Evolutionary conservation across 495 filamentous ascomycete genomes (phyloP).

Genomic region (Physcia stellaris): DNA sequence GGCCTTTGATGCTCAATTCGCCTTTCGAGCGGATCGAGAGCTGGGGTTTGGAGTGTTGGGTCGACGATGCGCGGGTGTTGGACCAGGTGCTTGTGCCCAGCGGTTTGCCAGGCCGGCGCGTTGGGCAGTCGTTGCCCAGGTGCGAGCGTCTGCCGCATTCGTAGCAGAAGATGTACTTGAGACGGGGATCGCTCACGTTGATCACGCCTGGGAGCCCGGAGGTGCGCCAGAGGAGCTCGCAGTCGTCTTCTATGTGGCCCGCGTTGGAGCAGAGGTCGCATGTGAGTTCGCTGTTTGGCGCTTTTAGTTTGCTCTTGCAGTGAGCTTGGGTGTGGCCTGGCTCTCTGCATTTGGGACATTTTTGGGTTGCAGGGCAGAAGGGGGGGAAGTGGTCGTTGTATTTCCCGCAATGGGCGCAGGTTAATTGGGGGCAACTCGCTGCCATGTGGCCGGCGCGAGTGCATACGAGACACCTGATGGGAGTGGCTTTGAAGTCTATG

Average conservation of each 20-base stretch:
- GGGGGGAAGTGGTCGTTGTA: slow-evolving; percentile 9
- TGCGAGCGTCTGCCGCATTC: slow-evolving; percentile 32
- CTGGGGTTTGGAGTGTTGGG: no score
- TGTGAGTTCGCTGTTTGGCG: slow-evolving; percentile 24
- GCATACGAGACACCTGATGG: slow-evolving; percentile 39
- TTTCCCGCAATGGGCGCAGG: slow-evolving; percentile 10
- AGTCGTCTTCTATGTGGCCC: slow-evolving; percentile 30
- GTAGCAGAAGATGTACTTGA: slow-evolving; percentile 24
- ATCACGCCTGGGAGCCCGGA: slow-evolving; percentile 17
- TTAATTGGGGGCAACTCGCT: slow-evolving; percentile 26
- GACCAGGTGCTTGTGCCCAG: slow-evolving; percentile 15
- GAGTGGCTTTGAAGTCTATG: slow-evolving; percentile 49
- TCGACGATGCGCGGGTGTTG: slow-evolving; percentile 2
- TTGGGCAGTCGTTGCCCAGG: slow-evolving; percentile 34
- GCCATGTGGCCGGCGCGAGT: slow-evolving; percentile 31
- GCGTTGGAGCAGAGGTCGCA: slow-evolving; percentile 32
- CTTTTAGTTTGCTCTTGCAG: slow-evolving; percentile 28
- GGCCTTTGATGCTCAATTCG: slow-evolving; percentile 19
- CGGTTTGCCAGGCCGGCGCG: slow-evolving; percentile 14
- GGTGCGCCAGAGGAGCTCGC: slow-evolving; percentile 27
- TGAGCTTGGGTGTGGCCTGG: slow-evolving; percentile 26
- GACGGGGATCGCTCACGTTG: slow-evolving; percentile 19
- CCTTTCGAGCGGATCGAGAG: no score
- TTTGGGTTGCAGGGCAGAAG: slow-evolving; percentile 26
- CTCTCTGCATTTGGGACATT: slow-evolving; percentile 34